Base-by-base conservation (phyloP, 371 early-diverging fungal species). In the Rhizopus stolonifer region DNA sequence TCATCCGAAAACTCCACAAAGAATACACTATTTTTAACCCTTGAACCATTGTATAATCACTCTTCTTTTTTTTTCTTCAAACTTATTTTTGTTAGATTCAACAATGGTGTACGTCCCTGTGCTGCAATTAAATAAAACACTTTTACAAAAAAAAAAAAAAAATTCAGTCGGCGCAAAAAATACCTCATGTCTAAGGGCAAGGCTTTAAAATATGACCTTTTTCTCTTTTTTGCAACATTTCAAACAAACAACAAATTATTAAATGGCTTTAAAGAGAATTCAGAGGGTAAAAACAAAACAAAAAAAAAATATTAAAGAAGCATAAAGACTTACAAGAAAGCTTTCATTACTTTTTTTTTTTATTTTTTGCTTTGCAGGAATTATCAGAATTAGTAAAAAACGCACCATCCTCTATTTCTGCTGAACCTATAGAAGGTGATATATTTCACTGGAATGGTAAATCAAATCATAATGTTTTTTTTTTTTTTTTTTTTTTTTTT, bases 391-490 rank as follows among this genome's bases (percentile, higher is more conserved):
- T 94, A 57, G 65, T 62, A 34, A 84, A 76, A 72, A 87, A 83
- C 44, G 89, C 92, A 11, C 73, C 81, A 43, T 71, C 79, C 7
- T 80, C 80, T 38, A 81, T 88, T 31, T 77, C 72, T 49, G 89
- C 86, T 4, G 83, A 77, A 1, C 89, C 90, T 13, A 65, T 81
- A 29, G 77, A 81, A 26, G 85, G 85, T 60, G 86, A 93, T 54
- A 46, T 92, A 39, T 82, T 88, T 53, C 83, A 86, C 40, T 94
- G 95, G 95, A 69, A 80, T 66, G 93, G 90, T 65, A 75, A 68
- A 58, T 21, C 22, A 9, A 9, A 38, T 23, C 9, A 22, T 15
- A 26, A 39, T 4, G 3, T 14, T 15, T 17, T 45, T 9, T 5
- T 33, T 4, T 15, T 15, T 17, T 7, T 52, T 45, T 14, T 8